Base-by-base conservation (phyloP, 2,329 filamentous ascomycete genomes). In the Beauveria caledonica region DNA sequence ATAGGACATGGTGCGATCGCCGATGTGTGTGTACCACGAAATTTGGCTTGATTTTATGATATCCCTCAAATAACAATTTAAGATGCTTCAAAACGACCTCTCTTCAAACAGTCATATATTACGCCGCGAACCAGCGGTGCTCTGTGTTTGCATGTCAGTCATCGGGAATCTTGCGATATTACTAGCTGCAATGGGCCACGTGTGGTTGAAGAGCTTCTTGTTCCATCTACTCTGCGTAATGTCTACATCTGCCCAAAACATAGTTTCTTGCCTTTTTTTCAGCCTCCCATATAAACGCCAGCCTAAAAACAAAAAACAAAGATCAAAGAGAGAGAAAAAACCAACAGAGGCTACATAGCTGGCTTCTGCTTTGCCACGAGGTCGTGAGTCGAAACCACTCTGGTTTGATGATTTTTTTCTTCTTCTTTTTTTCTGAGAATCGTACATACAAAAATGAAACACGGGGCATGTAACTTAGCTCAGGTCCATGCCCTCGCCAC, bases 401-500 rank as follows among this genome's bases (percentile, higher is more conserved):
- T 49, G 19, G 11, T 36, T 15, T 36, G 5, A 13, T 33, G 10
- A n/a, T 11, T 33, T 36, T 13, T 36, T 3, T 15, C 5, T 21
- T 23, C n/a, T 19, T 33, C 10, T 29, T 42, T 40, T 2, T 19
- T 51, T 51, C 3, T 13, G 15, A 33, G 29, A 44, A 7, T 27
- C 39, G 9, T 52, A 36, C 46, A 58, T 52, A 46, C 25, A n/a
- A 51, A 23, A 58, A 40, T 6, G 39, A 36, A 49, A 48, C 13
- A 49, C 19, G 11, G 17, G 17, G 36, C 9, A 50, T 58, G 33
- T 21, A 15, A 23, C 21, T 70, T 70, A 78, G 70, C 74, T 78
- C 59, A 77, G 67, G 65, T 79, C 77, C 77, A 79, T 79, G 66
- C 68, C 76, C 33, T 82, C 86, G 27, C 64, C 52, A 17, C 60